phyloP scores from a whole-genome alignment of 768 basidiomycete genomes.

The Macrolepiota dolichaula region DNA sequence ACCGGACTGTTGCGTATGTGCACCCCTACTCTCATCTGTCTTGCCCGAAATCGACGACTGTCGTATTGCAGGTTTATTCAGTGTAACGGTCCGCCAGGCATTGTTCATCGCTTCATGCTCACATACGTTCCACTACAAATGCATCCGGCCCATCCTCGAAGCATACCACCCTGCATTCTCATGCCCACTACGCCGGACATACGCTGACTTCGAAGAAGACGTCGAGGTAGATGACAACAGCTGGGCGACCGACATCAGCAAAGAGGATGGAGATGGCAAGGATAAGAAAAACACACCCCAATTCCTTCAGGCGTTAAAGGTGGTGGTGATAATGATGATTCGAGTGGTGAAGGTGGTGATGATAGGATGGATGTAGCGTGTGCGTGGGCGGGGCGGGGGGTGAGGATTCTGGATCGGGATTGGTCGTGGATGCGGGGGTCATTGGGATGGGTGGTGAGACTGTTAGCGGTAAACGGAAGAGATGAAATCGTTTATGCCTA shows the following conservation, averaged over 20 bases:
- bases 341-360: constrained; percentile 15
- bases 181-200: constrained; percentile 93
- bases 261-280: neutral
- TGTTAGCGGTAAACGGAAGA: constrained; percentile 34
- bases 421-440: constrained; percentile 9
- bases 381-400: constrained; percentile 2
- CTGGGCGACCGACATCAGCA: neutral
- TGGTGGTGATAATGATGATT: neutral
- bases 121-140: constrained; percentile 95
- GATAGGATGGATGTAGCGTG: neutral
- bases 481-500: too few relatives aligned
- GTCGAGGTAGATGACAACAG: constrained; percentile 23
- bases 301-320: too few relatives aligned
- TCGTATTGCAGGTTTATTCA: constrained; percentile 54
- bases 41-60: too few relatives aligned
- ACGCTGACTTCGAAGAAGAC: constrained; percentile 94
- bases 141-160: constrained; percentile 86
- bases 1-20: constrained; percentile 93
- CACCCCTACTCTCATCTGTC: constrained; percentile 23
- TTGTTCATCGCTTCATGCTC: constrained; percentile 98
- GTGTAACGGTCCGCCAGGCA: constrained; percentile 90
- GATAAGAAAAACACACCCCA: too few relatives aligned
- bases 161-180: constrained; percentile 88
- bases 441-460: constrained; percentile 25
- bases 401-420: constrained; percentile 13